Conservation (phyloP, 179 eudicot species). For the Actinidia arguta region DNA sequence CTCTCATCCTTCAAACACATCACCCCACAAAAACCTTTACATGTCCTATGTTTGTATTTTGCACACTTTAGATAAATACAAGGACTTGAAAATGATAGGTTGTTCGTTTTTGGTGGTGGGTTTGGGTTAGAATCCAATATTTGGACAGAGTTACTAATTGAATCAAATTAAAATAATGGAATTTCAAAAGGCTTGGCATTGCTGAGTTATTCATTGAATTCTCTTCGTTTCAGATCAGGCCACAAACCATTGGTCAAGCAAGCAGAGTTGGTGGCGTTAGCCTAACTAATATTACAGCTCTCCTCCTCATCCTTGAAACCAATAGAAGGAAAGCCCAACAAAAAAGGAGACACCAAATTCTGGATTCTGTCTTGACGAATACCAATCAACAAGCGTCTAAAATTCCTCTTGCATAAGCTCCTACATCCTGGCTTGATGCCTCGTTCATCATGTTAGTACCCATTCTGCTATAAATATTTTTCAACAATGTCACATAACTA, state of each 20-base stretch:
- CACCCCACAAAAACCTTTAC: no score
- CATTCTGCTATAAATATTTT: constrained; percentile 8
- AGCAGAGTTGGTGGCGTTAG: constrained; percentile 96
- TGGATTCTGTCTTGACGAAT: constrained; percentile 48
- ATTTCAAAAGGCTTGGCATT: neutral
- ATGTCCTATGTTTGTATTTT: no score
- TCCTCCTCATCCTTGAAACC: constrained; percentile 80
- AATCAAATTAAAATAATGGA: neutral
- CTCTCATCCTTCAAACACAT: no score
- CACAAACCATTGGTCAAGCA: constrained; percentile 97
- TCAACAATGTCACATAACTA: no score
- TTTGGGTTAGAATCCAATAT: no score
- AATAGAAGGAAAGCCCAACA: constrained; percentile 73
- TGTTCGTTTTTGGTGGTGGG: constrained; percentile 2
- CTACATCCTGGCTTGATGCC: neutral
- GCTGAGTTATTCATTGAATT: neutral
- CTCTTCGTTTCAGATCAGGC: constrained; percentile 71
- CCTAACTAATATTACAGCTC: constrained; percentile 94
- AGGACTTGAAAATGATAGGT: no score
- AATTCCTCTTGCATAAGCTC: constrained; percentile 41
- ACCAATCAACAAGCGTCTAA: constrained; percentile 41
- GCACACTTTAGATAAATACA: no score
- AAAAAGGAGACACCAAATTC: constrained; percentile 45
- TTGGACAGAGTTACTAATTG: no score
- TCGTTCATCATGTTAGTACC: neutral